Percentiles rank a stretch among this genome's conserved stretches.
phyloP scores from a whole-genome alignment of 2,329 filamentous ascomycete genomes.

The Xylariaceae sp. region DNA sequence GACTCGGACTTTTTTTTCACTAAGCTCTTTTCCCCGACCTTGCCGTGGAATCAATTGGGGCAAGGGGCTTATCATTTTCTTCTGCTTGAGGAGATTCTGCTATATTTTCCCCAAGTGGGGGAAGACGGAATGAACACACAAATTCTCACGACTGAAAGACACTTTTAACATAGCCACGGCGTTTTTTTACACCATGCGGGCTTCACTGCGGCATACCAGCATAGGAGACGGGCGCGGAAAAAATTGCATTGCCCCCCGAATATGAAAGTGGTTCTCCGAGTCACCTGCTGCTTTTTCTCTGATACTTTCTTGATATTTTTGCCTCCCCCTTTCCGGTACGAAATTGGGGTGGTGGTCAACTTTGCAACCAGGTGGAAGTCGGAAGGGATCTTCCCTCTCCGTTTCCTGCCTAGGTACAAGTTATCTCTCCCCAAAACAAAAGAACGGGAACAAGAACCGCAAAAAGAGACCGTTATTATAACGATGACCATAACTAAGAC shows the following conservation, averaged over 20 bases:
- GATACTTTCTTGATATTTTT: neutral
- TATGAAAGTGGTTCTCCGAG: neutral
- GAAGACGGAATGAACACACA: neutral
- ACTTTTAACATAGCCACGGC: conserved; percentile 19
- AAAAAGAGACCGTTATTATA: too few relatives aligned
- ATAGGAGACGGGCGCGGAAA: conserved; percentile 24
- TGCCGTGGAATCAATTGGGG: neutral
- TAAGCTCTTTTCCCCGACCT: neutral
- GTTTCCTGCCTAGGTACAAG: neutral
- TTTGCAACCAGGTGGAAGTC: neutral
- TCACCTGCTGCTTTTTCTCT: conserved; percentile 7
- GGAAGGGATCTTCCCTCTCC: neutral
- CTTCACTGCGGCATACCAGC: conserved; percentile 19
- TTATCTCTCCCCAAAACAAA: too few relatives aligned
- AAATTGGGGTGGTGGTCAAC: neutral
- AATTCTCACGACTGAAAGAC: conserved; percentile 15
- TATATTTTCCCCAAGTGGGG: conserved; percentile 10
- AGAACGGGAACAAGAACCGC: too few relatives aligned
- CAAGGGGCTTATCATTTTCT: conserved; percentile 9
- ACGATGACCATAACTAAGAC: too few relatives aligned
- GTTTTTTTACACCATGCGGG: conserved; percentile 15
- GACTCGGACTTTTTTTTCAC: conserved; percentile 19
- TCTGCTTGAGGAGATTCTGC: conserved; percentile 4
- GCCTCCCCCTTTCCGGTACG: neutral
- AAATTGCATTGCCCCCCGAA: conserved; percentile 18